Conservation (phyloP, 2,329 filamentous ascomycete genomes). For the Exophiala viscosa region DNA sequence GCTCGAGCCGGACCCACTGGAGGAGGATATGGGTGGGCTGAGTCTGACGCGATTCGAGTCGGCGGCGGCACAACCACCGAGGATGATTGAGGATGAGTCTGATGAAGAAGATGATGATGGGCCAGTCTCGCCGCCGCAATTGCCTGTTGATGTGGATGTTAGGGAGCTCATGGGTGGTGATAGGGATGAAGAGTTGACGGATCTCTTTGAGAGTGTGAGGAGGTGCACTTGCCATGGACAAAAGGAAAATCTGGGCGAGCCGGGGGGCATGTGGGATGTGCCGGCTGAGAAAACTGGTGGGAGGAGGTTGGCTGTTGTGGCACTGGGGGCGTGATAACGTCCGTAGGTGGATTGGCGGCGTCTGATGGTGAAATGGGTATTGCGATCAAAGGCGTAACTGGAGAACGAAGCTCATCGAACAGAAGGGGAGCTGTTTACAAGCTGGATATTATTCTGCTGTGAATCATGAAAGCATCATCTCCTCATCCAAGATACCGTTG, state of each 20-base stretch:
- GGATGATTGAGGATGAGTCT: conserved; percentile 13
- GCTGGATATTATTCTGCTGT: no score
- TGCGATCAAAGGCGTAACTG: no score
- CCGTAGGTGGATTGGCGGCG: no score
- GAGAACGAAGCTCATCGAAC: no score
- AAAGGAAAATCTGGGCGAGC: conserved; percentile 5
- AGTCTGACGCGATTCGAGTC: conserved; percentile 20
- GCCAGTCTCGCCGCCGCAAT: conserved; percentile 18
- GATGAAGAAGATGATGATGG: conserved; percentile 16
- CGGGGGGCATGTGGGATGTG: conserved; percentile 17
- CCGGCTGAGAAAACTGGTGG: conserved; percentile 21
- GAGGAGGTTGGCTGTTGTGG: conserved; percentile 19
- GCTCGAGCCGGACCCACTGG: conserved; percentile 6
- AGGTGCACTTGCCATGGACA: conserved; percentile 21
- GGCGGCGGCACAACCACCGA: conserved; percentile 19
- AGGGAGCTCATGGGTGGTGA: conserved; percentile 18
- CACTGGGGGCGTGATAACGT: conserved; percentile 11
- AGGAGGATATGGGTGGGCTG: conserved; percentile 12
- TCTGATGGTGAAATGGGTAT: no score
- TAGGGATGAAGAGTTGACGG: conserved; percentile 16
- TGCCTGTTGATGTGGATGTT: conserved; percentile 20
- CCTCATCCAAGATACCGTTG: no score
- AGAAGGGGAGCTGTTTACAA: no score
- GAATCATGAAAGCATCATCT: no score
- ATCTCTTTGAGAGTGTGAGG: conserved; percentile 22